phyloP scores from a whole-genome alignment of 768 basidiomycete species.

The Auricularia sp. region DNA sequence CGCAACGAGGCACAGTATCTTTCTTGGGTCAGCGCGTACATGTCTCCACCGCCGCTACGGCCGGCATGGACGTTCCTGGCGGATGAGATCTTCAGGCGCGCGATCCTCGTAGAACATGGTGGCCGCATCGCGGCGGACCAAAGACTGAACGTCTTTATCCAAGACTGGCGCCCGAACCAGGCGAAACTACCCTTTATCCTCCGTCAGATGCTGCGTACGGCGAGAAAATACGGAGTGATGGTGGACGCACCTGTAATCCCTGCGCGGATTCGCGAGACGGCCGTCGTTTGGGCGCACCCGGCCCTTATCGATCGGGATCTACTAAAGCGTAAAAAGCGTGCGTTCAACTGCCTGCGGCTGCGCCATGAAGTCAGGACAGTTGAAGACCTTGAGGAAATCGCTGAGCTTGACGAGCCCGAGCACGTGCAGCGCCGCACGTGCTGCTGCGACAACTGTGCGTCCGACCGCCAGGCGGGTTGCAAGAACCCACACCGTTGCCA shows the following conservation, averaged over 20 bases:
- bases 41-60: background rate
- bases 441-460: background rate
- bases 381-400: background rate
- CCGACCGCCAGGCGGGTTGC: background rate
- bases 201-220: background rate
- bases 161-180: background rate
- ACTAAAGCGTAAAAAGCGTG: background rate
- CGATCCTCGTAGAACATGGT: background rate
- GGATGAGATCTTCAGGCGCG: background rate
- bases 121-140: background rate
- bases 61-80: background rate
- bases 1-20: background rate
- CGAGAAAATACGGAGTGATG: background rate
- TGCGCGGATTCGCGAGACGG: background rate
- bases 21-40: background rate
- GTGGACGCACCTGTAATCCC: background rate
- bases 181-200: background rate
- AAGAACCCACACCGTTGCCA: background rate
- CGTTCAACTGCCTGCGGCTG: background rate
- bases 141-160: background rate
- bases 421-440: background rate
- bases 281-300: background rate
- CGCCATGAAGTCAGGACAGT: background rate
- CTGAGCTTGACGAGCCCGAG: background rate
- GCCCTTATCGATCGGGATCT: background rate